A percentile compares a stretch with the other conserved stretches of the same genome.
These are phyloP conservation scores for Geotrichum fermentans DNA, from an alignment of 1,139 yeast genomes.

Conservation along the genomic window DNA sequence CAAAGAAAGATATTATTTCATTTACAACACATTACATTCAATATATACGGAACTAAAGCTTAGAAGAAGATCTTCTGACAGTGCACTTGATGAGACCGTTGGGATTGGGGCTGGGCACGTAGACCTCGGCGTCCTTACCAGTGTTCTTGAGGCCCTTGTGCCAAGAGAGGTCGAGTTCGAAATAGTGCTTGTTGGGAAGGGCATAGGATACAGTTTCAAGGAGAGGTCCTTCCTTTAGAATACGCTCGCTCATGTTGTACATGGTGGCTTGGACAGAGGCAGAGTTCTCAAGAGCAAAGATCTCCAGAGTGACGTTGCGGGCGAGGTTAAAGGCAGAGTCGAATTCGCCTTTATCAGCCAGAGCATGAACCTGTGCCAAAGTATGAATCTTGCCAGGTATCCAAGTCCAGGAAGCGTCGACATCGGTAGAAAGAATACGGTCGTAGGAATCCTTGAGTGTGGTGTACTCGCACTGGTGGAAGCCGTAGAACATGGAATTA, in stretches of 20 bases:
- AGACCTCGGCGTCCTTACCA: conserved; percentile 63
- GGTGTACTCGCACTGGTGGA: conserved; percentile 80
- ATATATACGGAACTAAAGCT: conserved; percentile 22
- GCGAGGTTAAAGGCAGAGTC: conserved; percentile 60
- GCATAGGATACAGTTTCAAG: conserved; percentile 63
- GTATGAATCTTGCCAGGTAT: conserved; percentile 48
- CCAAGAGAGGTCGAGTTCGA: conserved; percentile 75
- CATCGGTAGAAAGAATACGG: conserved; percentile 82
- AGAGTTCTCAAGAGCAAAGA: conserved; percentile 79
- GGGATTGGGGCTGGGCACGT: conserved; percentile 88
- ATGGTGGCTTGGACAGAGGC: conserved; percentile 93
- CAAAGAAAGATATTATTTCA: too few species aligned
- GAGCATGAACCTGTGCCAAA: conserved; percentile 47
- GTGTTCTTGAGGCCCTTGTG: conserved; percentile 64
- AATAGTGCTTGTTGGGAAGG: conserved; percentile 87
- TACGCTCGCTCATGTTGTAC: conserved; percentile 82
- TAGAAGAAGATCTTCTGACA: conserved; percentile 52
- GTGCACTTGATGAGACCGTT: conserved; percentile 85
- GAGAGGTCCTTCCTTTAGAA: conserved; percentile 53
- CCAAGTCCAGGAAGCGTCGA: conserved; percentile 71
- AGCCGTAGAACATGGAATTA: conserved; percentile 91
- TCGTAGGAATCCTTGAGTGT: conserved; percentile 77
- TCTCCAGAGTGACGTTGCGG: conserved; percentile 63
- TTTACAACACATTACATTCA: not conserved
- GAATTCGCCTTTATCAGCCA: conserved; percentile 57